Conservation (phyloP, 1,139 yeast species). For the Eremothecium gossypii region DNA sequence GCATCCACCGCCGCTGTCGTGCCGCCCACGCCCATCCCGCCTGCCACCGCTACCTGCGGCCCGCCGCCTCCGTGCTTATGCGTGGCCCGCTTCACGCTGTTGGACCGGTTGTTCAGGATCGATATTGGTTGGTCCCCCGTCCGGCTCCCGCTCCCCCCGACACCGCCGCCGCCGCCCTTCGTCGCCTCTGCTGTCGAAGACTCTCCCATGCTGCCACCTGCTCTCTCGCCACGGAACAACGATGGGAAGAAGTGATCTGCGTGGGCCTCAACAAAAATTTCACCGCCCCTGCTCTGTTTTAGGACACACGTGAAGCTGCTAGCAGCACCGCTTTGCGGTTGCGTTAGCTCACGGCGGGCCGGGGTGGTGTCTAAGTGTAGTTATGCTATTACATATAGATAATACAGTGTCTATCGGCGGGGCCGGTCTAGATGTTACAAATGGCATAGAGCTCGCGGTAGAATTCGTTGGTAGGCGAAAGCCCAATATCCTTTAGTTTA, state of each 20-base stretch:
- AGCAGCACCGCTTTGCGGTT: too few relatives aligned
- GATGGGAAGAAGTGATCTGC: too few relatives aligned
- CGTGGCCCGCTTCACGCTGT: conserved; percentile 2
- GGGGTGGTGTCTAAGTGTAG: too few relatives aligned
- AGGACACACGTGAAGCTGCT: too few relatives aligned
- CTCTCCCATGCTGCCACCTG: conserved; percentile 1
- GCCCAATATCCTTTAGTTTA: conserved; percentile 3
- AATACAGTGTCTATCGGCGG: neutral
- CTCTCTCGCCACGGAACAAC: too few relatives aligned
- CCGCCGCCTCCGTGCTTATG: too few relatives aligned
- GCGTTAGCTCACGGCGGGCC: neutral
- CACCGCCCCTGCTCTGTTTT: too few relatives aligned
- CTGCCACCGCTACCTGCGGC: neutral
- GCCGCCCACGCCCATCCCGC: neutral
- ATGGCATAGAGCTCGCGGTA: conserved; percentile 4
- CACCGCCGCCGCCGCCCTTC: neutral
- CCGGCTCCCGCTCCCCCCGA: neutral
- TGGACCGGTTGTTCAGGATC: conserved; percentile 12
- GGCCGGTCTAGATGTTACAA: conserved; percentile 1
- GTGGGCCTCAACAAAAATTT: too few relatives aligned
- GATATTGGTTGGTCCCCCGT: conserved; percentile 11
- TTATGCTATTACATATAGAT: neutral
- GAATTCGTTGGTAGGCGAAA: conserved; percentile 3
- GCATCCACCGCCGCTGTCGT: neutral
- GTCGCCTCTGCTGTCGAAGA: conserved; percentile 2